Conservation (phyloP, 129 eudicot species). For the Pulicaria dysenterica region DNA sequence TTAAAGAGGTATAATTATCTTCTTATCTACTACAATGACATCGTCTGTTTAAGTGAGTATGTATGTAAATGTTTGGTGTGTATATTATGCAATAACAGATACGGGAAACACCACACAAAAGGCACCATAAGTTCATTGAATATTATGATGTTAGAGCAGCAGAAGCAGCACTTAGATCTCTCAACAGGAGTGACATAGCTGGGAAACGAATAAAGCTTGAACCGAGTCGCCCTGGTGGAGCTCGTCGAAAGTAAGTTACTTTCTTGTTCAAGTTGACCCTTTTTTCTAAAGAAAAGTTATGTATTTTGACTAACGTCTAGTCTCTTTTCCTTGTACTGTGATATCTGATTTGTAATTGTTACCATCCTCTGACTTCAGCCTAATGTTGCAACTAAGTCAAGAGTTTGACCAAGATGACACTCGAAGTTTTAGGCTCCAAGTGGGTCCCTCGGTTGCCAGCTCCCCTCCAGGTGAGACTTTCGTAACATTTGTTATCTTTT, state of each 20-base stretch:
- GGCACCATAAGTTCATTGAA: constrained; percentile 89
- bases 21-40: neutral
- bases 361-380: constrained; percentile 37
- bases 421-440: constrained; percentile 58
- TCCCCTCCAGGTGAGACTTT: constrained; percentile 68
- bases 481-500: neutral
- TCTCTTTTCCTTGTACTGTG: no score
- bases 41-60: neutral
- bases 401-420: constrained; percentile 67
- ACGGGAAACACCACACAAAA: constrained; percentile 86
- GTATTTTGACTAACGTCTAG: neutral
- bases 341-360: neutral
- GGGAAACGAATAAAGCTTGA: constrained; percentile 96
- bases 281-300: neutral
- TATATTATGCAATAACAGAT: constrained; percentile 47
- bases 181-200: constrained; percentile 91
- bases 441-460: constrained; percentile 56
- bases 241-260: constrained; percentile 71
- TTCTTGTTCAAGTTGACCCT: neutral
- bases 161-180: constrained; percentile 79
- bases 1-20: constrained; percentile 65
- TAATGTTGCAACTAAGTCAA: constrained; percentile 68
- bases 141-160: constrained; percentile 91
- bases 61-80: constrained; percentile 5
- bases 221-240: constrained; percentile 96